phyloP scores from a whole-genome alignment of 192 early-diverging fungal species.

The Spinellus fusiger region DNA sequence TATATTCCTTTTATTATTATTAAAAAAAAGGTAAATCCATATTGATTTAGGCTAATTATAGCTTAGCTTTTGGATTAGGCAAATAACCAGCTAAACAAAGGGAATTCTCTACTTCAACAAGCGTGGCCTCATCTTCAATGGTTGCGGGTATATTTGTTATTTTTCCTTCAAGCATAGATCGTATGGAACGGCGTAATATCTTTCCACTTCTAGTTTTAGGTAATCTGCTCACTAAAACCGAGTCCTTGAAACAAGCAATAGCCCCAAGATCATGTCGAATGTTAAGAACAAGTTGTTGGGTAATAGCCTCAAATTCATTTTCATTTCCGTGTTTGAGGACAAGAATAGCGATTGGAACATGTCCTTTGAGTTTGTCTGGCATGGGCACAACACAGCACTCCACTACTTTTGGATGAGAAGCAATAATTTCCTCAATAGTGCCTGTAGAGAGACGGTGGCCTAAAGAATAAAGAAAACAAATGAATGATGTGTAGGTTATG shows the following conservation, averaged over 20 bases:
- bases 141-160: conserved; percentile 66
- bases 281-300: conserved; percentile 51
- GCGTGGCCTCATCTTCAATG: conserved; percentile 68
- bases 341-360: conserved; percentile 58
- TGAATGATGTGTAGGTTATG: too few species aligned
- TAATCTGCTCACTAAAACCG: conserved; percentile 60
- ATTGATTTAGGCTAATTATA: too few species aligned
- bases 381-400: conserved; percentile 68
- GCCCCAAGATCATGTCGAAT: conserved; percentile 71
- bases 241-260: conserved; percentile 73
- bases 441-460: conserved; percentile 81
- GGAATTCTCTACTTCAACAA: conserved; percentile 38
- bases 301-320: conserved; percentile 4
- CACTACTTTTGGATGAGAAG: conserved; percentile 53
- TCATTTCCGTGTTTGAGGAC: conserved; percentile 37
- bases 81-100: conserved; percentile 19
- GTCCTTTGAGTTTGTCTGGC: conserved; percentile 61
- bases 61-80: conserved; percentile 5
- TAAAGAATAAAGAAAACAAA: neutral
- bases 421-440: conserved; percentile 70
- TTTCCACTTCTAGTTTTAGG: conserved; percentile 88
- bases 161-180: conserved; percentile 64
- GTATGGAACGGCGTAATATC: conserved; percentile 70
- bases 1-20: too few species aligned
- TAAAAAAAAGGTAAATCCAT: too few species aligned